Evolutionary conservation across 139 green algal species (phyloP).

Genomic region (Medakamo hakoo): DNA sequence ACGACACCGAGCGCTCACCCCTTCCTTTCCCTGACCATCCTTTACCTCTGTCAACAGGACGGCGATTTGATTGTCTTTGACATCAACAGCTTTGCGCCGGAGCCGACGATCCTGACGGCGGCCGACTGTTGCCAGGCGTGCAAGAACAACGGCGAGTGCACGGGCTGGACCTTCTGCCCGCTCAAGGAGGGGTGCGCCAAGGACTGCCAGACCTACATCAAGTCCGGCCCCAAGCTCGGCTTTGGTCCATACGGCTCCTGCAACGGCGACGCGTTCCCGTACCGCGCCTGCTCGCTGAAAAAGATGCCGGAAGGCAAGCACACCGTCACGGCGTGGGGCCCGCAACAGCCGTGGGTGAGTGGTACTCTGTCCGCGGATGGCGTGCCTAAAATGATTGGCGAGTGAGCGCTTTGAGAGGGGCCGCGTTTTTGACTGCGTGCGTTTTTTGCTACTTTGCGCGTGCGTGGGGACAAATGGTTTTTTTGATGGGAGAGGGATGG

Average conservation of each 20-base stretch:
- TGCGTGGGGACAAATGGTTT: no score
- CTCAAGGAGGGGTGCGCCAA: neutral
- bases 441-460: no score
- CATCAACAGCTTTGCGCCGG: neutral
- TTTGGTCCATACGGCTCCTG: neutral
- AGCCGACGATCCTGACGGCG: neutral
- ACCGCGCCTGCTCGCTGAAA: neutral
- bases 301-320: neutral
- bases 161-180: neutral
- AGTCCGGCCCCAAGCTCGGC: neutral
- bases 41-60: no score
- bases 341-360: neutral
- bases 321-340: neutral
- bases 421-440: no score
- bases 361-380: neutral
- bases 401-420: no score
- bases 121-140: neutral
- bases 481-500: no score
- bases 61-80: neutral
- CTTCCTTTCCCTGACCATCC: no score
- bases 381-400: neutral
- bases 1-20: no score
- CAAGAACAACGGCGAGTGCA: neutral
- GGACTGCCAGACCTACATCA: neutral
- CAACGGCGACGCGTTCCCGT: neutral